Base-by-base conservation (phyloP, 805 yeast species). In the Diddensiella santjacobensis region DNA sequence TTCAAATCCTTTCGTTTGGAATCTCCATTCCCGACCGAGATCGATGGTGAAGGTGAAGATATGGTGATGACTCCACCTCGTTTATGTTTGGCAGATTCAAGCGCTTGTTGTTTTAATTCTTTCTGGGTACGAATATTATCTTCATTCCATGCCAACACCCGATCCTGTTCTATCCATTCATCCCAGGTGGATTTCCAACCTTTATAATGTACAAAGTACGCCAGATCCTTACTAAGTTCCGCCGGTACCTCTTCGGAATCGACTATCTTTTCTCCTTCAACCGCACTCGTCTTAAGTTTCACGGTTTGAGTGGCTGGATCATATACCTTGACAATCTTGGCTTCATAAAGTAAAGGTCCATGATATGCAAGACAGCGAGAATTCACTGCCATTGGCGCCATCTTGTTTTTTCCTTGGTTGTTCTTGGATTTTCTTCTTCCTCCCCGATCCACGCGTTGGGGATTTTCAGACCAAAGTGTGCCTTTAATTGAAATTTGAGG, bases 121-220 rank as follows among this genome's bases (percentile, higher is more conserved):
- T 80, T 78, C 64, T 83, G 87, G 44, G 79, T 67, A 42, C 74
- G 69, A 45, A 84, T 57, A 59, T 85, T 88, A 54, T 84, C 95
- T 24, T 79, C 83, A 43, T 76, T 84, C 60, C 72, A 73, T 53
- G 80, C 83, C 59, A 87, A 70, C 3, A 91, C 75, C 30, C 98
- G 69, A 35, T 79, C 81, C 4, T 67, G 65, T 1, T 78, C 75
- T 1, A 91, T 91, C 99, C 99, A 91, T 65, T 91, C 99, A 63
- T 91, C 98, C 96, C 96, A 91, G 50, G 89, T 81, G 15, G 83
- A 67, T 60, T 90, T 91, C 99, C 99, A 91, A 2, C 99, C 98
- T 57, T 83, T 84, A 66, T 91, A 91, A 62, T 93, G 99, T 15
- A 91, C 79, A 56, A 72, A 81, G 66, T 80, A 90, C 24, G 81